phyloP scores from a whole-genome alignment of 257 asterid genomes.

The Agastache rugosa region DNA sequence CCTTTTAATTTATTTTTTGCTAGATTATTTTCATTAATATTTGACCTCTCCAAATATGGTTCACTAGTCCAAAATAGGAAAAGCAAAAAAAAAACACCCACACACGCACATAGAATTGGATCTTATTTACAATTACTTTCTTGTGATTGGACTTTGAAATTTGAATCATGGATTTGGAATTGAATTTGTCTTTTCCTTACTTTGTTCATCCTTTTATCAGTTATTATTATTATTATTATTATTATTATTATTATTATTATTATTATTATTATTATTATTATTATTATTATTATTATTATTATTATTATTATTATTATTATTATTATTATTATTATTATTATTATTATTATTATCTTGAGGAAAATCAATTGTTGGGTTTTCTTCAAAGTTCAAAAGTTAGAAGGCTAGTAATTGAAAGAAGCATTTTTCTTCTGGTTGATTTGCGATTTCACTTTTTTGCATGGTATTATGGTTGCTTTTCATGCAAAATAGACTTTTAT shows the following conservation, averaged over 20 bases:
- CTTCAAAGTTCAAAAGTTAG: constrained; percentile 11
- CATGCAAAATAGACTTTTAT: constrained; percentile 35
- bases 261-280: too few species aligned
- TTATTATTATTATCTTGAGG: too few species aligned
- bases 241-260: too few species aligned
- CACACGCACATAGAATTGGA: background rate
- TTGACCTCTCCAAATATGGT: constrained; percentile 2
- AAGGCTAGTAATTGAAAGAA: background rate
- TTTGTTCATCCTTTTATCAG: constrained; percentile 9
- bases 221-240: too few species aligned
- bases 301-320: too few species aligned
- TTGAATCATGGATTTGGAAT: constrained; percentile 11
- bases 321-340: too few species aligned
- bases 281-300: too few species aligned
- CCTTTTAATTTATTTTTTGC: background rate
- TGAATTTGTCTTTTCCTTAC: constrained; percentile 14
- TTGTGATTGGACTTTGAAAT: background rate
- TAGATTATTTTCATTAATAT: background rate
- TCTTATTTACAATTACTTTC: constrained; percentile 10
- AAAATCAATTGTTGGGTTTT: background rate
- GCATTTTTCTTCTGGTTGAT: constrained; percentile 12
- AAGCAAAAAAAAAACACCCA: background rate
- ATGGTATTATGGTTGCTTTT: constrained; percentile 35
- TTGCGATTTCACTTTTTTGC: constrained; percentile 36
- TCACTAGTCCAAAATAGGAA: constrained; percentile 1